Conservation (phyloP, 805 yeast species). For the Starmerella asiatica region DNA sequence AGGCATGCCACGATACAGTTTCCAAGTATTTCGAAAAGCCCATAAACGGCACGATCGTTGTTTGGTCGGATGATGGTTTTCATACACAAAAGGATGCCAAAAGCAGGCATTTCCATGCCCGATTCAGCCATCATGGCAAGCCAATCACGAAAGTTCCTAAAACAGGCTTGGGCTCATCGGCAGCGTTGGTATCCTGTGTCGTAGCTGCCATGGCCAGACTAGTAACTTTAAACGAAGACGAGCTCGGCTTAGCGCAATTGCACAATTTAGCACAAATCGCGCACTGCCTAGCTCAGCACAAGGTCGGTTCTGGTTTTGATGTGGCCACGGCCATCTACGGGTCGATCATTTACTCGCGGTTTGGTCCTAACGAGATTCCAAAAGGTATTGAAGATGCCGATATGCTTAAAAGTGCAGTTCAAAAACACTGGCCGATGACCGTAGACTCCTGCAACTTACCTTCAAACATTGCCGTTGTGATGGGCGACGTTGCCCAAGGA, state of each 20-base stretch:
- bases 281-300: slow-evolving; percentile 88
- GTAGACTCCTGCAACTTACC: slow-evolving; percentile 52
- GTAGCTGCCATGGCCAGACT: slow-evolving; percentile 52
- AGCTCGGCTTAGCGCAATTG: slow-evolving; percentile 28
- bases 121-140: slow-evolving; percentile 46
- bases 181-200: slow-evolving; percentile 75
- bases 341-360: slow-evolving; percentile 68
- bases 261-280: slow-evolving; percentile 82
- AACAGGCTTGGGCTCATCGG: slow-evolving; percentile 93
- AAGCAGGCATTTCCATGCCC: slow-evolving; percentile 3
- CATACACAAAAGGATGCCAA: slow-evolving; percentile 56
- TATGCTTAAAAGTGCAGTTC: slow-evolving; percentile 22
- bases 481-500: slow-evolving; percentile 92
- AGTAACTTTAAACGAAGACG: neutral
- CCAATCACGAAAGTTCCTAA: slow-evolving; percentile 67
- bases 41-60: slow-evolving; percentile 34
- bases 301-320: slow-evolving; percentile 94
- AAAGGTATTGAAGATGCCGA: slow-evolving; percentile 19
- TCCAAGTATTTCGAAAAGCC: slow-evolving; percentile 37
- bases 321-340: slow-evolving; percentile 94
- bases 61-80: slow-evolving; percentile 77
- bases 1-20: slow-evolving; percentile 45
- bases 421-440: slow-evolving; percentile 44
- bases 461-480: slow-evolving; percentile 48
- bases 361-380: slow-evolving; percentile 39